Conservation (phyloP, 768 basidiomycete genomes). For the Punctularia strigosozonata region DNA sequence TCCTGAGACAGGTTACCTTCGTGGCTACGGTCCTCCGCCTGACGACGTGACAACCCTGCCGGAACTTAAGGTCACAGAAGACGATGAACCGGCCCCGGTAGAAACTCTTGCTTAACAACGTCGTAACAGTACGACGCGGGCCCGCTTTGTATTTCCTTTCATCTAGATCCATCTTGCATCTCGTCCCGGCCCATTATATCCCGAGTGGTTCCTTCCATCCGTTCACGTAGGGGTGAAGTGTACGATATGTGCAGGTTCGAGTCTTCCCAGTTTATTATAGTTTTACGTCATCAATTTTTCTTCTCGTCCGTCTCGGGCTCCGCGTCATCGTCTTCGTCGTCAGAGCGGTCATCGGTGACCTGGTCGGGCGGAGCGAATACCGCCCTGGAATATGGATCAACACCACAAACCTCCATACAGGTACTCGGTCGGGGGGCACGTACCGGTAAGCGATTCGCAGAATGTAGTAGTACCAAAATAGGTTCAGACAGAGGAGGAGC, state of each 20-base stretch:
- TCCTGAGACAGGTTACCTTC: no score
- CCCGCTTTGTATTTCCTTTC: no score
- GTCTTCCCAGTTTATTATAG: not conserved
- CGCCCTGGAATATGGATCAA: constrained; percentile 47
- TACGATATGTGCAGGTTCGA: not conserved
- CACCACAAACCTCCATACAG: not conserved
- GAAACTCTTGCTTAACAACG: no score
- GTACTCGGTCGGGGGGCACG: constrained; percentile 16
- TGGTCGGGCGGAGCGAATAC: constrained; percentile 26
- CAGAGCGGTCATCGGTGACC: constrained; percentile 68
- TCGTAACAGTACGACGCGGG: no score
- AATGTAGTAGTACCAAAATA: constrained; percentile 92
- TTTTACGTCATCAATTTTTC: constrained; percentile 17
- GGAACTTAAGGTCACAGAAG: no score
- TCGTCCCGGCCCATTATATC: no score
- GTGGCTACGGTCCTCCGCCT: no score
- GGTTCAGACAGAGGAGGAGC: constrained; percentile 70
- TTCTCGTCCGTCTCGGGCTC: constrained; percentile 20
- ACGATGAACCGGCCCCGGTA: no score
- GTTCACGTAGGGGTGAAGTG: not conserved
- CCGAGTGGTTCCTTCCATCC: no score
- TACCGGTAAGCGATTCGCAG: constrained; percentile 65
- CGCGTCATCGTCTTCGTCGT: constrained; percentile 52
- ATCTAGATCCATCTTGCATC: no score
- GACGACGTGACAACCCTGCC: no score